Evolutionary conservation across 257 asterid species (phyloP).

Genomic region (Ligustrum vulgare): DNA sequence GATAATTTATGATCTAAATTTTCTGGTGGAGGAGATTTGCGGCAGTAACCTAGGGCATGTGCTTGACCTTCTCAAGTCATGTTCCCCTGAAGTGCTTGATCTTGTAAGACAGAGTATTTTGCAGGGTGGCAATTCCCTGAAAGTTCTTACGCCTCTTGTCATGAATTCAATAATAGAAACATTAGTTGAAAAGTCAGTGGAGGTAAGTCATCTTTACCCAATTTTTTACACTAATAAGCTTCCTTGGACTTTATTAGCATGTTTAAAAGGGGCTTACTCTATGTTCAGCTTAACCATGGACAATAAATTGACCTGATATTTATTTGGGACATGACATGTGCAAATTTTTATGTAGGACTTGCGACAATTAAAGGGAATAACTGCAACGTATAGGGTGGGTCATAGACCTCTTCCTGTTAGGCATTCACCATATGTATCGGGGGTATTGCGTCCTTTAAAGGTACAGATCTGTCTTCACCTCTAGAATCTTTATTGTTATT

Average conservation of each 20-base stretch:
- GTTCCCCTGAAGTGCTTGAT: constrained; percentile 75
- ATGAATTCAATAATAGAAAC: constrained; percentile 65
- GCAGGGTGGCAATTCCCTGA: constrained; percentile 71
- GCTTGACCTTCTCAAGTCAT: constrained; percentile 67
- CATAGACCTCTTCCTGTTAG: constrained; percentile 95
- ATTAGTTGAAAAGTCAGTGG: constrained; percentile 79
- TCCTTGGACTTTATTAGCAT: neutral
- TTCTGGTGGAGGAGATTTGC: constrained; percentile 66
- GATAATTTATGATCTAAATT: constrained; percentile 76
- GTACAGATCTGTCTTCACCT: constrained; percentile 36
- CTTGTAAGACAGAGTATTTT: constrained; percentile 84
- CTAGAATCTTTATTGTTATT: constrained; percentile 2
- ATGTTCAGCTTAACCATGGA: constrained; percentile 10
- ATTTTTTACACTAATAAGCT: constrained; percentile 10
- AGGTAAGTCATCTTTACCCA: constrained; percentile 47
- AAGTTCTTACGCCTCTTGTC: constrained; percentile 67
- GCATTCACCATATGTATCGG: constrained; percentile 87
- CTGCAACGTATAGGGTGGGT: constrained; percentile 96
- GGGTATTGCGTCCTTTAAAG: constrained; percentile 85
- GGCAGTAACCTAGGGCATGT: constrained; percentile 65
- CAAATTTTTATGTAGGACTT: constrained; percentile 58
- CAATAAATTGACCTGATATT: neutral
- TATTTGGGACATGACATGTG: constrained; percentile 4
- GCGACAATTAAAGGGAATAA: constrained; percentile 90
- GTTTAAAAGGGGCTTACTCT: neutral